These are phyloP conservation scores for Trichoderma asperellum DNA, from an alignment of 2,329 filamentous ascomycete genomes.

Conservation along the genomic window DNA sequence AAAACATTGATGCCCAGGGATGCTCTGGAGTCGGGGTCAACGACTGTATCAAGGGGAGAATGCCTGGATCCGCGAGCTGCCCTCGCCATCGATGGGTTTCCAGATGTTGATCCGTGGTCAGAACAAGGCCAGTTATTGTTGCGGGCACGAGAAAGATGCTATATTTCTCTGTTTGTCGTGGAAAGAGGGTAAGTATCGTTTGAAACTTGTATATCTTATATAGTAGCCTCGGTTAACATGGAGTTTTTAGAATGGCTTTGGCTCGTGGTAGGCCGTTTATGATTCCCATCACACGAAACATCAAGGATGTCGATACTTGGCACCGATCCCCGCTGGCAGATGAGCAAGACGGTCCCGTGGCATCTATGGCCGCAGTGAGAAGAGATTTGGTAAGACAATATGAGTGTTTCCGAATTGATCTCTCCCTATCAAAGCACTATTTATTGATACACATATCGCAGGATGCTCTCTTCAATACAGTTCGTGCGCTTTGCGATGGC, in stretches of 20 bases:
- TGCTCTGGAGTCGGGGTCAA: slow-evolving; percentile 50
- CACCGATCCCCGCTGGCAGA: slow-evolving; percentile 66
- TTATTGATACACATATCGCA: slow-evolving; percentile 33
- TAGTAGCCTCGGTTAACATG: background rate
- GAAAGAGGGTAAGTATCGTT: slow-evolving; percentile 61
- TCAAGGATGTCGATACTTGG: slow-evolving; percentile 72
- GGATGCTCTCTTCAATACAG: slow-evolving; percentile 60
- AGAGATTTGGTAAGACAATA: slow-evolving; percentile 60
- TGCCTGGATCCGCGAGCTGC: slow-evolving; percentile 70
- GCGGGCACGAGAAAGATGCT: slow-evolving; percentile 68
- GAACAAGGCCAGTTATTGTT: slow-evolving; percentile 64
- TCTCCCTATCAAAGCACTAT: background rate
- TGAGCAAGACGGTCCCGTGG: slow-evolving; percentile 69
- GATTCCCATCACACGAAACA: slow-evolving; percentile 66
- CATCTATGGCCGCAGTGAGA: slow-evolving; percentile 71
- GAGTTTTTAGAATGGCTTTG: slow-evolving; percentile 59
- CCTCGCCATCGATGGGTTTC: slow-evolving; percentile 69
- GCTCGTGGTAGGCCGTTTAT: slow-evolving; percentile 71
- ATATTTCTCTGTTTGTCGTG: slow-evolving; percentile 73
- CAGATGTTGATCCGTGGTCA: slow-evolving; percentile 63
- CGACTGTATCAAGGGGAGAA: slow-evolving; percentile 63
- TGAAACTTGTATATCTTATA: background rate
- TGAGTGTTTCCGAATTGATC: background rate
- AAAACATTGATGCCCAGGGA: slow-evolving; percentile 65
- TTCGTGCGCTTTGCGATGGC: slow-evolving; percentile 63